Base-by-base conservation (phyloP, 257 asterid genomes). In the Nicotiana noctiflora region DNA sequence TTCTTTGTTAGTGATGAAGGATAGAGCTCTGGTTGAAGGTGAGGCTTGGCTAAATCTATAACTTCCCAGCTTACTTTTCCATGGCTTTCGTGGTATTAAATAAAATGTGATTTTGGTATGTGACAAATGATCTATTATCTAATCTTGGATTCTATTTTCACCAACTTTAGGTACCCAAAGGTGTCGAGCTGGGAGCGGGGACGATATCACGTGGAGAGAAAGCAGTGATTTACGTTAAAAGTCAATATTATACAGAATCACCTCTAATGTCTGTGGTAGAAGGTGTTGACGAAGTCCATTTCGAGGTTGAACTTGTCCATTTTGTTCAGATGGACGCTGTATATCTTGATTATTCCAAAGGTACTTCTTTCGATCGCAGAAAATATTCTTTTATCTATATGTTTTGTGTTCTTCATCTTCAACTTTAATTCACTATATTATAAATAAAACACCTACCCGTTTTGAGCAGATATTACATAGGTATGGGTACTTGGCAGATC, bases 101-200 rank as follows among this genome's bases (percentile, higher is more conserved):
- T 27, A n/a, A 27, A 1, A 27, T 27, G 2, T 27, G 29, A 27
- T 27, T 27, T 27, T 27, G 29, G 29, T 27, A 27, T 27, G 29
- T 27, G 29, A n/a, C n/a, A n/a, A n/a, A n/a, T n/a, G n/a, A 27
- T 27, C 8, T 6, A 5, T 34, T 34, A 14, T 67, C 75, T 77
- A 34, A 44, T 68, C 82, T 25, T 52, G 40, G 60, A 10, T 61
- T 78, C 59, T 21, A 40, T 83, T 81, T 8, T 52, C 49, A 56
- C 86, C 44, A 76, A 81, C 76, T 46, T 13, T 83, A 93, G 99
- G 90, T 95, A 76, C 97, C 98, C 49, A 86, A 91, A 84, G 99
- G 98, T 81, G 97, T 95, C 78, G 99, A 95, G 91, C 93, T 95
- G 94, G 99, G 96, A 82, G 91, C 92, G 27, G 93, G n/a, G 80